These are phyloP conservation scores for Phytophthora pinifolia DNA, from an alignment of 352 stramenopile species.

Conservation along the genomic window DNA sequence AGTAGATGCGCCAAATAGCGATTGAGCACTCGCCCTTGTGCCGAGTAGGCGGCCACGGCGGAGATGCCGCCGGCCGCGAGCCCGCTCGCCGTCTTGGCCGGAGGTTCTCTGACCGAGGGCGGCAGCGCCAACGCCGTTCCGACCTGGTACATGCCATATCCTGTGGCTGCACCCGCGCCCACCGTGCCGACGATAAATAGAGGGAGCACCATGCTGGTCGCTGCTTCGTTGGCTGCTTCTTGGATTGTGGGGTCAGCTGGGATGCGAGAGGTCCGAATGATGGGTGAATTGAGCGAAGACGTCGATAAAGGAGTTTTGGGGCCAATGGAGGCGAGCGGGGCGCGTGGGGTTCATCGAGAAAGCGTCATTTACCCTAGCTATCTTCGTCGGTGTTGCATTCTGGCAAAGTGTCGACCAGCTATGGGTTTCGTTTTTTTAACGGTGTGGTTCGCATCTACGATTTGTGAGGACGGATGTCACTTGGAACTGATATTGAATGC, in stretches of 20 bases:
- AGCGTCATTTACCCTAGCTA: no score
- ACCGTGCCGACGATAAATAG: conserved; percentile 62
- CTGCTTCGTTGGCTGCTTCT: conserved; percentile 3
- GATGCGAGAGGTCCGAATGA: conserved; percentile 24
- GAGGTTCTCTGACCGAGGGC: conserved; percentile 25
- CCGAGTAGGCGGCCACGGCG: conserved; percentile 49
- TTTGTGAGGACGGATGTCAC: conserved; percentile 16
- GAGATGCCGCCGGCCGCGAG: conserved; percentile 33
- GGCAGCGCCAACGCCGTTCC: conserved; percentile 54
- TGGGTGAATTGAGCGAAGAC: conserved; percentile 5
- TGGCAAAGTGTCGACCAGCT: not conserved
- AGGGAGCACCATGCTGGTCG: conserved; percentile 58
- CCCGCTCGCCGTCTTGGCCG: conserved; percentile 43
- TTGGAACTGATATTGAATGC: not conserved
- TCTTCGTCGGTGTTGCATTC: no score
- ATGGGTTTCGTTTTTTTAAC: not conserved
- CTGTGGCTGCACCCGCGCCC: conserved; percentile 43
- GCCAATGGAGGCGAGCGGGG: no score
- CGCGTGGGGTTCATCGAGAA: no score
- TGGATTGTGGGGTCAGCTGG: conserved; percentile 20
- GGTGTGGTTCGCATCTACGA: conserved; percentile 7
- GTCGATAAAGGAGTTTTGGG: no score
- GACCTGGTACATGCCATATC: conserved; percentile 70
- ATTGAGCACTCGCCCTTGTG: conserved; percentile 54
- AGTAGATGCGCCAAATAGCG: conserved; percentile 60